phyloP scores from a whole-genome alignment of 371 early-diverging fungal species.

The Batkoa obscura region DNA sequence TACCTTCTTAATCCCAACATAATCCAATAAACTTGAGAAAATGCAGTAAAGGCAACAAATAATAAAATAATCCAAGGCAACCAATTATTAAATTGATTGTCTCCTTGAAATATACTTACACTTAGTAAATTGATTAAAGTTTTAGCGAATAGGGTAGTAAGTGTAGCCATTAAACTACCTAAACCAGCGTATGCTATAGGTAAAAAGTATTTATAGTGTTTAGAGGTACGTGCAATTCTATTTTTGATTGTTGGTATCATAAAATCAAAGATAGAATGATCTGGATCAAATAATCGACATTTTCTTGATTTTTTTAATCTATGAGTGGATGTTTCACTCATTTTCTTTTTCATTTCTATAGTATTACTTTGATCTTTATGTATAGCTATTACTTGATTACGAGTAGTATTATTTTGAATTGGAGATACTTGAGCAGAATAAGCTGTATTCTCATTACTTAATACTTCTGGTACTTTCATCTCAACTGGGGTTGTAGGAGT shows the following conservation, averaged over 20 bases:
- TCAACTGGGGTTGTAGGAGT: not conserved
- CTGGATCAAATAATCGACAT: not conserved
- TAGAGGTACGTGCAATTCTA: conserved; percentile 10
- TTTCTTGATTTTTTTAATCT: not conserved
- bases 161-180: conserved; percentile 60
- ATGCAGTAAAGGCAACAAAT: conserved; percentile 51
- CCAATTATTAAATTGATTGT: conserved; percentile 50
- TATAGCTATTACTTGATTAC: too few relatives aligned
- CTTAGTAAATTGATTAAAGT: conserved; percentile 56
- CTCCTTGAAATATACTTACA: conserved; percentile 33
- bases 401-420: too few relatives aligned
- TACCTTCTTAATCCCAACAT: conserved; percentile 64
- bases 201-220: conserved; percentile 19
- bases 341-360: not conserved
- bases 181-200: conserved; percentile 45
- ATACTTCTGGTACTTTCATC: not conserved
- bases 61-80: conserved; percentile 47
- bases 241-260: not conserved
- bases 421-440: conserved; percentile 1
- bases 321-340: not conserved
- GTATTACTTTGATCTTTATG: too few relatives aligned
- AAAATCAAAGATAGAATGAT: not conserved
- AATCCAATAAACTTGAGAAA: conserved; percentile 65
- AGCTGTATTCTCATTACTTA: not conserved
- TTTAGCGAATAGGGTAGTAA: conserved; percentile 71